Base-by-base conservation (phyloP, 768 basidiomycete genomes). In the Butyriboletus loyo region DNA sequence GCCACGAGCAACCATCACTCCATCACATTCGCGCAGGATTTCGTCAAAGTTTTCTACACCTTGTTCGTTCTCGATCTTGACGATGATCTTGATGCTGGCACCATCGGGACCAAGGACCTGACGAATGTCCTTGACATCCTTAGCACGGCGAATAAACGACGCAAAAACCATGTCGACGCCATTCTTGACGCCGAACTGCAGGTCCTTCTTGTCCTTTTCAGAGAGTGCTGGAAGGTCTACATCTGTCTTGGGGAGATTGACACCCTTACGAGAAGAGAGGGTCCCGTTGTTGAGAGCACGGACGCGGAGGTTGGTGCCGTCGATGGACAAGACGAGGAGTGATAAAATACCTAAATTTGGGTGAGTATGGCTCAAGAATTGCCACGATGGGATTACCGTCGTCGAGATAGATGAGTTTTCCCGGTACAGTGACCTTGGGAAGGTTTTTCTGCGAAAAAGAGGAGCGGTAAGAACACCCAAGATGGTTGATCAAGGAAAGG, bases 1-100 rank as follows among this genome's bases (percentile, higher is more conserved):
- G 72, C 97, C 97, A 75, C 97, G 92, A 59, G 97, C 97, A 59
- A 99, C 97, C 97, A 99, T 99, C 62, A 99, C 97, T 77, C 97
- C 97, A 69, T 99, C 97, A 28, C 89, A 83, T 71, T 89, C 97
- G 64, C 81, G 85, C 64, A 99, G 72, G 65, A 99, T 99, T 73
- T 98, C 95, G 73, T 98, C 97, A 75, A 99, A 99, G 82, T 98
- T 98, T 63, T 86, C 84, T 41, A 99, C 91, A 71, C 97, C 97
- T 75, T 99, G 97, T 72, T 98, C 92, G 75, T 99, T 99, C 75
- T 99, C 97, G 60, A 99, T 98, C 76, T 99, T 99, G 75, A 96
- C 94, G 61, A 99, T 98, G 71, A 99, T 93, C 75, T 98, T 98
- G 80, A 99, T 94, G 75, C 75, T 86, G 50, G 92, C 89, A 52